A percentile compares a stretch with the other conserved stretches of the same genome.
Conservation (phyloP, 164 flowering plant species). For the Magnolia changhungtana region DNA sequence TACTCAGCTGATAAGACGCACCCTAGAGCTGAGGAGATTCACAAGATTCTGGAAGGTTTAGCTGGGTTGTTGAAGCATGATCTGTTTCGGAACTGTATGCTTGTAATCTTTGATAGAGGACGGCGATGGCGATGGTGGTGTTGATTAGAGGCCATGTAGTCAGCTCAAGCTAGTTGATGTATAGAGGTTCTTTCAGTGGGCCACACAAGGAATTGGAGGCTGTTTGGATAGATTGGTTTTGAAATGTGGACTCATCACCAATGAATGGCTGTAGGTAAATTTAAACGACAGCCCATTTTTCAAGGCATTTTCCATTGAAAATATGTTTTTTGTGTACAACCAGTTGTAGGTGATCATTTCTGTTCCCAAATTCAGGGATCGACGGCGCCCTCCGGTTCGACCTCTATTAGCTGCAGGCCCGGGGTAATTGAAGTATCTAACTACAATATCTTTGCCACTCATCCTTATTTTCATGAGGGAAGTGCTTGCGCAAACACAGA, state of each 20-base stretch:
- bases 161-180: neutral
- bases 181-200: no score
- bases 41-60: slow-evolving; percentile 28
- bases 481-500: no score
- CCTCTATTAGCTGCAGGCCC: no score
- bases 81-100: neutral
- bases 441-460: no score
- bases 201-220: neutral
- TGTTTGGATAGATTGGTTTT: neutral
- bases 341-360: no score
- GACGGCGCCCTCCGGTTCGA: no score
- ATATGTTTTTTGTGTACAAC: neutral
- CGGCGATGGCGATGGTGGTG: neutral
- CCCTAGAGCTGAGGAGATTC: slow-evolving; percentile 45
- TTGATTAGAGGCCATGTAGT: neutral
- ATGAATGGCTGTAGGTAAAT: neutral
- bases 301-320: neutral
- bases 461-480: no score
- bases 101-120: neutral
- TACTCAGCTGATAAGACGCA: slow-evolving; percentile 51
- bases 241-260: neutral
- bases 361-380: no score
- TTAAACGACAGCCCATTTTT: neutral
- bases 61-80: neutral
- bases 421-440: no score